A percentile compares a stretch with the other conserved stretches of the same genome.
These are phyloP conservation scores for Daldinia grandis DNA, from an alignment of 495 filamentous ascomycete genomes.

Conservation along the genomic window DNA sequence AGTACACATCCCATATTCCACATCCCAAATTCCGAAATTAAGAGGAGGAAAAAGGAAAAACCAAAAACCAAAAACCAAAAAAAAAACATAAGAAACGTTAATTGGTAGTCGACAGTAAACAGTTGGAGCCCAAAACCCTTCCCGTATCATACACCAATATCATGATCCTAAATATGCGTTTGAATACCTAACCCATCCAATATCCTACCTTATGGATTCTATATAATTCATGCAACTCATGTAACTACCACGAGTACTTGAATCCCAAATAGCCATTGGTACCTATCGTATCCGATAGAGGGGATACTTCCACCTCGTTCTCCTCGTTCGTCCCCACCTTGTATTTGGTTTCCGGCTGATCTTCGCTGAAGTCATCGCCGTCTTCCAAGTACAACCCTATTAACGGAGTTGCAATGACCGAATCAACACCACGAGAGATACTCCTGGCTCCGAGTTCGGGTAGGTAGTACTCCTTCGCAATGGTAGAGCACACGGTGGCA, in stretches of 20 bases:
- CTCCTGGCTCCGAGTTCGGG: constrained; percentile 53
- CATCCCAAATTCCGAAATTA: not conserved
- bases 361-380: constrained; percentile 45
- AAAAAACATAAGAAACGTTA: not conserved
- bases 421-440: constrained; percentile 36
- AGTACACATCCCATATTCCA: not conserved
- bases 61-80: not conserved
- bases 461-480: constrained; percentile 50
- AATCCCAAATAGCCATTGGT: constrained; percentile 7
- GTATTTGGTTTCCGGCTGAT: constrained; percentile 37
- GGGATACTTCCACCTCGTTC: constrained; percentile 26
- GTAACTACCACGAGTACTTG: constrained; percentile 15
- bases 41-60: not conserved
- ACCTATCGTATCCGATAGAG: not conserved
- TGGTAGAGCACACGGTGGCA: constrained; percentile 46
- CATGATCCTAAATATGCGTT: not conserved
- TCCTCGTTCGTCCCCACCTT: constrained; percentile 39
- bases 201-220: constrained; percentile 11
- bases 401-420: constrained; percentile 32
- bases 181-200: constrained; percentile 1
- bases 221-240: not conserved
- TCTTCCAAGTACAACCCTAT: constrained; percentile 43
- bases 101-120: not conserved
- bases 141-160: not conserved
- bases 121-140: not conserved